phyloP scores from a whole-genome alignment of 2,329 filamentous ascomycete species.

The Colletotrichum paranaense region DNA sequence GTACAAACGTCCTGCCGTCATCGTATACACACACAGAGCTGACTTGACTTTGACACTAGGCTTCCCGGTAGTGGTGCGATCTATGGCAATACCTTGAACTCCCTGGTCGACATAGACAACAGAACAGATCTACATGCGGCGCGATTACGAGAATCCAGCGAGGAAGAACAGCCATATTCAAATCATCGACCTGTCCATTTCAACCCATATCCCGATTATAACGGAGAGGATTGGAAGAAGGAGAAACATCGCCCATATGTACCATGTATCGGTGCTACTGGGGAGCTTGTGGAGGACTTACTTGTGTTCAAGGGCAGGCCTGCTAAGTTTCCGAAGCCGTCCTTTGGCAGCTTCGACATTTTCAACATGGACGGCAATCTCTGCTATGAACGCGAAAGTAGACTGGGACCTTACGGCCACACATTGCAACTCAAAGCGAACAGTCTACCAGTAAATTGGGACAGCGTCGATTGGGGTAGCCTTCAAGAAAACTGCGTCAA shows the following conservation, averaged over 20 bases:
- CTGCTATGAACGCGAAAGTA: conserved; percentile 76
- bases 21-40: neutral
- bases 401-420: conserved; percentile 76
- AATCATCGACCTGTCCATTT: conserved; percentile 66
- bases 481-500: conserved; percentile 75
- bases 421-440: conserved; percentile 59
- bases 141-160: conserved; percentile 16
- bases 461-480: conserved; percentile 75
- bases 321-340: conserved; percentile 66
- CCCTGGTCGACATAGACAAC: conserved; percentile 54
- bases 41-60: conserved; percentile 41
- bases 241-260: conserved; percentile 68
- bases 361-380: conserved; percentile 71
- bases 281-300: conserved; percentile 69
- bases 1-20: neutral
- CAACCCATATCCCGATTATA: conserved; percentile 79
- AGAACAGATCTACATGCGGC: conserved; percentile 44
- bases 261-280: conserved; percentile 73
- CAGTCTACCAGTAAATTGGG: conserved; percentile 65
- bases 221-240: conserved; percentile 68
- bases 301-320: conserved; percentile 73
- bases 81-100: conserved; percentile 66
- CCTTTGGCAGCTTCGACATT: conserved; percentile 71
- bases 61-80: conserved; percentile 60
- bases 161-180: conserved; percentile 44